Evolutionary conservation across 257 asterid species (phyloP).

Genomic region (Penstemon davidsonii): DNA sequence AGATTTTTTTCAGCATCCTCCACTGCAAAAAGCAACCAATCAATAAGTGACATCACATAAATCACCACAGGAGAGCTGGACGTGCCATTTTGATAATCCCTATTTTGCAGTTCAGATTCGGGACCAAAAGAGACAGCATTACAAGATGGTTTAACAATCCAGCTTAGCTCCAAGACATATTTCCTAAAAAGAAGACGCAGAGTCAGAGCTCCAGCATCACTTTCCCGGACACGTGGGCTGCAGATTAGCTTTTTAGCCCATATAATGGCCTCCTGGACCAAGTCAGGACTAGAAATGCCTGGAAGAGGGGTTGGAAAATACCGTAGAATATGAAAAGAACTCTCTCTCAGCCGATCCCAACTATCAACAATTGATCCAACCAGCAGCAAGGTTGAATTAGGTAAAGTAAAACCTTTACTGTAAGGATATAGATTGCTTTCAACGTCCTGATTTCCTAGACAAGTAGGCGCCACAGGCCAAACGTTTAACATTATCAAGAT

Average conservation of each 20-base stretch:
- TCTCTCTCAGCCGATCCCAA: constrained; percentile 90
- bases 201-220: constrained; percentile 98
- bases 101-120: constrained; percentile 37
- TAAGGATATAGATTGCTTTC: constrained; percentile 58
- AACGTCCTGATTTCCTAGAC: constrained; percentile 37
- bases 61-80: constrained; percentile 52
- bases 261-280: constrained; percentile 57
- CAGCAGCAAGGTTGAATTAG: constrained; percentile 74
- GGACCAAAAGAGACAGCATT: constrained; percentile 42
- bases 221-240: constrained; percentile 97
- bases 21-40: constrained; percentile 80
- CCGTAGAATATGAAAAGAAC: constrained; percentile 70
- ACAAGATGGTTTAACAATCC: constrained; percentile 61
- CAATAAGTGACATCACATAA: constrained; percentile 71
- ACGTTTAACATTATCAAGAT: constrained; percentile 67
- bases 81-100: constrained; percentile 31
- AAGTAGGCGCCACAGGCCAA: constrained; percentile 64
- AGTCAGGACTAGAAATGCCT: constrained; percentile 57
- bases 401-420: constrained; percentile 59
- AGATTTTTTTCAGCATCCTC: constrained; percentile 88
- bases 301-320: constrained; percentile 93
- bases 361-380: constrained; percentile 96
- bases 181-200: constrained; percentile 82
- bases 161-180: constrained; percentile 77
- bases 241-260: constrained; percentile 90